These are phyloP conservation scores for Suillus ampliporus DNA, from an alignment of 768 basidiomycete species.

Conservation along the genomic window DNA sequence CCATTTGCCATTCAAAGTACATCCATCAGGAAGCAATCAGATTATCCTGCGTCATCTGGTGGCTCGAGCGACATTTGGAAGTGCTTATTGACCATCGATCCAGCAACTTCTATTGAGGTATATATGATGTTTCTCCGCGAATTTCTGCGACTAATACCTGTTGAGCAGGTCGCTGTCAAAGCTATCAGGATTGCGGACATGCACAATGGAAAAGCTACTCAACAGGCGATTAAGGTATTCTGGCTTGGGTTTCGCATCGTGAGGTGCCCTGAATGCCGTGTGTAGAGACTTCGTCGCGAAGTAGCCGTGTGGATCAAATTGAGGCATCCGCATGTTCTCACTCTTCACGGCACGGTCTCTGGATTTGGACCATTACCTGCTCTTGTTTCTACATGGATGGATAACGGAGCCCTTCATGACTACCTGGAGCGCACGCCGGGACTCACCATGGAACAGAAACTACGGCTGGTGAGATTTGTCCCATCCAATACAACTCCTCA, in stretches of 20 bases:
- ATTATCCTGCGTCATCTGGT: background rate
- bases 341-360: background rate
- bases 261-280: background rate
- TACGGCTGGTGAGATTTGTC: background rate
- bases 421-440: background rate
- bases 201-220: background rate
- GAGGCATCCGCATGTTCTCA: background rate
- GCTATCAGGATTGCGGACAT: background rate
- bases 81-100: background rate
- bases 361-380: conserved; percentile 1
- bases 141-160: background rate
- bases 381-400: conserved; percentile 2
- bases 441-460: conserved; percentile 1
- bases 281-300: conserved; percentile 2
- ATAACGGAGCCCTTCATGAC: background rate
- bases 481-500: background rate
- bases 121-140: background rate
- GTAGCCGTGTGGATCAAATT: background rate
- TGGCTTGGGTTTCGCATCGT: too few species aligned
- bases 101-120: background rate
- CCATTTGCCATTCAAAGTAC: background rate
- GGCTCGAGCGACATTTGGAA: background rate
- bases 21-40: background rate
- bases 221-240: background rate
- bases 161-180: conserved; percentile 7